Base-by-base conservation (phyloP, 306 rosid genomes). In the Sesbania bispinosa region DNA sequence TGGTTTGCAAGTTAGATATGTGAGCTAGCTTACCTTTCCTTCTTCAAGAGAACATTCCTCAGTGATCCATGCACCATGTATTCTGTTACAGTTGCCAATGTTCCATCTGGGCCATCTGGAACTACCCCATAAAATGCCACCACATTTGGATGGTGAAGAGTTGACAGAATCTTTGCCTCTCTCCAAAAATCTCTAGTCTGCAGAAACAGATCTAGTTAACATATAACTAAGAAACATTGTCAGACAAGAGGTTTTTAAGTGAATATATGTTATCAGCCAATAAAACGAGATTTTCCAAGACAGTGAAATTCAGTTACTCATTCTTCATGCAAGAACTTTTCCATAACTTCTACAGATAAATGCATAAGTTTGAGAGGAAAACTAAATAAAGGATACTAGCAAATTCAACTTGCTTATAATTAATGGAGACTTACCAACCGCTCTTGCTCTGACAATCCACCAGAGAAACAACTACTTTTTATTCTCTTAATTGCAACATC, bases 141-240 rank as follows among this genome's bases (percentile, higher is more conserved):
- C 30, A 95, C 96, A 73, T 95, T 95, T 67, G 99, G 97, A 81
- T 95, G 99, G 83, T 95, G 99, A 78, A 95, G 97, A 77, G 93
- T 81, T 47, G 99, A 95, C 48, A 95, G 79, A 52, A 95, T 91
- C 82, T 80, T 76, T 78, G 97, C 99, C 82, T 95, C 99, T 76
- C 97, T 84, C 99, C 97, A 89, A 80, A 91, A 91, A 73, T 95
- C 99, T 79, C 87, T 89, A 43, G 76, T 84, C 99, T 94, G 79
- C 54, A 62, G 76, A 63, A 66, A 54, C 54, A 74, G 16, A 64
- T 13, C 50, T 35, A 68, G 29, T 29, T 75, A 30, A 36, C 77
- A 53, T 68, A 43, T 47, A 38, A 50, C 33, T 33, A 19, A 26
- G 48, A 32, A 55, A 62, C 41, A 9, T 6, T 33, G 29, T 62